These are phyloP conservation scores for Solanum corneliomulleri DNA, from an alignment of 257 asterid genomes.

Conservation along the genomic window DNA sequence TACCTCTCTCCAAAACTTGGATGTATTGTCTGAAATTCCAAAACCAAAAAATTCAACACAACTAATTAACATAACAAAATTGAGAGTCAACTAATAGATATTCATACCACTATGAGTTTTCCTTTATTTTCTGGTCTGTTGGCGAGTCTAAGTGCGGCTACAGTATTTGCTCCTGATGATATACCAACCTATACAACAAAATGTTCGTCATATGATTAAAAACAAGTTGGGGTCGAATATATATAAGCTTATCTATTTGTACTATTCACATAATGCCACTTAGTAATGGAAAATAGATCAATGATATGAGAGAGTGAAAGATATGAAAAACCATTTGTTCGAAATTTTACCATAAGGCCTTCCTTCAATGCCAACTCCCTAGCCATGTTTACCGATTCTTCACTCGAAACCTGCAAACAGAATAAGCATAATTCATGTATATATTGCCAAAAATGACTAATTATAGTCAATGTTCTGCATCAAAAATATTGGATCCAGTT, in stretches of 20 bases:
- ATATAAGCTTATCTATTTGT: neutral
- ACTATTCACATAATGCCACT: neutral
- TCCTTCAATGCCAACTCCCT: conserved; percentile 78
- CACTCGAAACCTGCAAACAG: conserved; percentile 72
- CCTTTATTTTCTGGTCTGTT: conserved; percentile 82
- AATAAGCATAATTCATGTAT: neutral
- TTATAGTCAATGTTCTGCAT: neutral
- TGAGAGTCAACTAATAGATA: neutral
- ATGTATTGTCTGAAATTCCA: conserved; percentile 57
- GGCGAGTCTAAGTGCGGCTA: conserved; percentile 84
- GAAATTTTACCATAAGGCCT: conserved; percentile 64
- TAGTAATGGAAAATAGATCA: neutral
- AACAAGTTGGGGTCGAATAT: neutral
- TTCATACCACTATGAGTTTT: conserved; percentile 89
- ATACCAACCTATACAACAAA: conserved; percentile 60
- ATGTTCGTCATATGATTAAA: neutral
- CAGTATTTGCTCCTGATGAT: conserved; percentile 96
- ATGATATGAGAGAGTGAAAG: neutral
- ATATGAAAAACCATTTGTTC: neutral
- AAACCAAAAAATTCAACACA: neutral
- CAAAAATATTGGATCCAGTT: neutral
- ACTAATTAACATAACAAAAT: neutral
- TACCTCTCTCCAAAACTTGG: conserved; percentile 95
- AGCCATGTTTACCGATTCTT: conserved; percentile 87
- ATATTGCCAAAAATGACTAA: neutral